Conservation (phyloP, 345 rosid genomes). For the Melastoma malabathricum region DNA sequence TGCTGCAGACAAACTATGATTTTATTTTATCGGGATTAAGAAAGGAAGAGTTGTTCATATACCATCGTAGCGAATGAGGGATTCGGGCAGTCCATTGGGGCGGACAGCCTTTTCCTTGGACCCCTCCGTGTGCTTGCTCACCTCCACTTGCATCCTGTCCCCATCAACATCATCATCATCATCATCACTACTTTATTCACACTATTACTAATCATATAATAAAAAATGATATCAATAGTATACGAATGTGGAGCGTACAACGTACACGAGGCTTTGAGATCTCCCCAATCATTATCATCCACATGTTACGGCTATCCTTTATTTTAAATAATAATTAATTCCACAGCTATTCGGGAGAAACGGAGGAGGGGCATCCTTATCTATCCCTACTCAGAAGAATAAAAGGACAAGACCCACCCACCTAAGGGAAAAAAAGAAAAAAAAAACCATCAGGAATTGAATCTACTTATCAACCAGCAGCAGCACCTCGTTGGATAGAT, state of each 20-base stretch:
- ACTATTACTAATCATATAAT: neutral
- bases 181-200: no score
- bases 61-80: conserved; percentile 92
- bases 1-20: no score
- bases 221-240: neutral
- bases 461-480: neutral
- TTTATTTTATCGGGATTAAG: no score
- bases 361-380: neutral
- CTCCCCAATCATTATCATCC: no score
- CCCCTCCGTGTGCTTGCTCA: conserved; percentile 91
- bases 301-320: no score
- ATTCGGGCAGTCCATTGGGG: conserved; percentile 94
- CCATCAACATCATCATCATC: conserved; percentile 1
- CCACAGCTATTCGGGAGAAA: no score
- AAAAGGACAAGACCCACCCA: neutral
- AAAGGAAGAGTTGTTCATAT: neutral
- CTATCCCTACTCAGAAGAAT: neutral
- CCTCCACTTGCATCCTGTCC: conserved; percentile 94
- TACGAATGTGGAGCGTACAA: no score
- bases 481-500: no score
- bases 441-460: conserved; percentile 17
- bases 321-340: no score
- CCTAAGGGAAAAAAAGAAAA: no score
- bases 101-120: conserved; percentile 63
- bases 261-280: no score